A percentile compares a stretch with the other conserved stretches of the same genome.
Conservation (phyloP, 768 basidiomycete genomes). For the Mycena rebaudengoi region DNA sequence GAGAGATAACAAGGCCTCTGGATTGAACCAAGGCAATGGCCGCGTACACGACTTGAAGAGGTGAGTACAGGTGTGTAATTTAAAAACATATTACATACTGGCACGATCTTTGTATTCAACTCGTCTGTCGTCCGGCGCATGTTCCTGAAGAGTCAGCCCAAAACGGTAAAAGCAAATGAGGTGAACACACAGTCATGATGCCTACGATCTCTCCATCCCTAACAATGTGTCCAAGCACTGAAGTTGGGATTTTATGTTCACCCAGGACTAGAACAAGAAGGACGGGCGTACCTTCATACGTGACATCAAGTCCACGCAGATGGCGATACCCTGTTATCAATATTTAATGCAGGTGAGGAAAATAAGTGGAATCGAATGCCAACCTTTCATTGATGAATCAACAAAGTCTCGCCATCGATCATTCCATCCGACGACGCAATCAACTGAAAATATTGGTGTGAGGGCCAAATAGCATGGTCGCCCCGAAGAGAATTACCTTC, state of each 20-base stretch:
- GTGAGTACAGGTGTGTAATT: neutral
- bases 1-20: constrained; percentile 30
- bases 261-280: neutral
- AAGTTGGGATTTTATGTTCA: neutral
- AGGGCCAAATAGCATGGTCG: neutral
- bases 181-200: neutral
- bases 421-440: constrained; percentile 44
- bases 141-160: neutral
- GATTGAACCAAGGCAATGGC: constrained; percentile 41
- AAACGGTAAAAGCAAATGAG: neutral
- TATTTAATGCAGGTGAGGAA: neutral
- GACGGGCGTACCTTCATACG: constrained; percentile 42
- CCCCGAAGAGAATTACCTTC: constrained; percentile 42
- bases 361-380: neutral
- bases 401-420: constrained; percentile 33
- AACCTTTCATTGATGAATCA: constrained; percentile 38
- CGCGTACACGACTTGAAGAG: constrained; percentile 34
- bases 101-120: neutral
- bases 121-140: neutral
- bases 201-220: constrained; percentile 4
- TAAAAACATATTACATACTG: neutral
- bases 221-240: constrained; percentile 13
- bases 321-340: constrained; percentile 31
- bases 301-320: constrained; percentile 44
- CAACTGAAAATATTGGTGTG: constrained; percentile 18